phyloP scores from a whole-genome alignment of 2,329 filamentous ascomycete species.

The Xylariaceae sp. region DNA sequence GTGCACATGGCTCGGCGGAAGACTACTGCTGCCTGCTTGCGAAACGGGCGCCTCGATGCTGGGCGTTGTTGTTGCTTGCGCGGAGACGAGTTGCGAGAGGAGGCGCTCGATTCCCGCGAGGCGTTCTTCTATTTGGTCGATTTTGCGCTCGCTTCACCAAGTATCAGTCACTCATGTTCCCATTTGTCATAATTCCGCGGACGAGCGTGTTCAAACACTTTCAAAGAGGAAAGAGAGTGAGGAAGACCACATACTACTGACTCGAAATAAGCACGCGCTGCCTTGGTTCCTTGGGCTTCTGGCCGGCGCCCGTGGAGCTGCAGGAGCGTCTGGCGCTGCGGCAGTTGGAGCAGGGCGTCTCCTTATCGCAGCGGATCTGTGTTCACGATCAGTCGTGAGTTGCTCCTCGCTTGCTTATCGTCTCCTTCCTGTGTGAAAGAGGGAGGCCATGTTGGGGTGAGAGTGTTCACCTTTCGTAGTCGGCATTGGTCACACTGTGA shows the following conservation, averaged over 20 bases:
- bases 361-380: constrained; percentile 56
- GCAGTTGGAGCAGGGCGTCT: constrained; percentile 54
- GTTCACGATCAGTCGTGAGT: background rate
- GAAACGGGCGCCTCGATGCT: constrained; percentile 1
- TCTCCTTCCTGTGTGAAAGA: too few relatives aligned
- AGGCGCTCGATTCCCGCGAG: constrained; percentile 37
- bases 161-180: too few relatives aligned
- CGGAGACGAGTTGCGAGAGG: constrained; percentile 30
- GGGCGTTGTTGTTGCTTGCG: background rate
- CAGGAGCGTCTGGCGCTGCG: constrained; percentile 48
- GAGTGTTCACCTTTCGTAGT: constrained; percentile 32
- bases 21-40: background rate
- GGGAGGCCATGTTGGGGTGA: background rate
- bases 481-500: constrained; percentile 39
- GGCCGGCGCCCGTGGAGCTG: constrained; percentile 50
- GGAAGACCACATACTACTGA: constrained; percentile 47
- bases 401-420: too few relatives aligned
- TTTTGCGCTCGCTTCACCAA: constrained; percentile 43
- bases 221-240: too few relatives aligned
- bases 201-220: too few relatives aligned
- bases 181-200: too few relatives aligned
- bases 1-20: background rate
- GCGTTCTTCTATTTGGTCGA: constrained; percentile 37
- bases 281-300: constrained; percentile 50
- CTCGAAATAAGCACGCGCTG: constrained; percentile 56